Conservation (phyloP, 257 asterid species). For the Solanum bulbocastanum region DNA sequence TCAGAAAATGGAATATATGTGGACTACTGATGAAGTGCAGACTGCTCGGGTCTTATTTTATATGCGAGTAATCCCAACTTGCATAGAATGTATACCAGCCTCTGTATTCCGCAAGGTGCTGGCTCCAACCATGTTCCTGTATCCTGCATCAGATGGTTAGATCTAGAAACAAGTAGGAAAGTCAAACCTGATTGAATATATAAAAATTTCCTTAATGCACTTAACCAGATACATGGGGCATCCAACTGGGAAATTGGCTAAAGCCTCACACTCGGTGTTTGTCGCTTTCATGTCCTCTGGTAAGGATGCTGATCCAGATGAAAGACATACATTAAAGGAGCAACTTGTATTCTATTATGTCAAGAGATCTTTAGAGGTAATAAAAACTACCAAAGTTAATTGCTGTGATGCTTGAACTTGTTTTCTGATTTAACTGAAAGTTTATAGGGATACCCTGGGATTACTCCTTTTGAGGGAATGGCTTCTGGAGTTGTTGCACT, state of each 20-base stretch:
- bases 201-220: slow-evolving; percentile 23
- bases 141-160: slow-evolving; percentile 33
- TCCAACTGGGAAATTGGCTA: slow-evolving; percentile 73
- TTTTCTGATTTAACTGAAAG: slow-evolving; percentile 9
- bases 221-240: slow-evolving; percentile 77
- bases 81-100: slow-evolving; percentile 55
- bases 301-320: slow-evolving; percentile 49
- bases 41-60: slow-evolving; percentile 86
- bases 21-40: slow-evolving; percentile 84
- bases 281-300: slow-evolving; percentile 79
- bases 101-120: slow-evolving; percentile 57
- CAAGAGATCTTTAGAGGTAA: slow-evolving; percentile 80
- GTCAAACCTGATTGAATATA: neutral
- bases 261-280: slow-evolving; percentile 80
- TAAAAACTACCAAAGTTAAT: slow-evolving; percentile 3
- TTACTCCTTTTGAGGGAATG: slow-evolving; percentile 82
- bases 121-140: slow-evolving; percentile 88
- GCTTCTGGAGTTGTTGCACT: slow-evolving; percentile 90
- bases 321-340: slow-evolving; percentile 70
- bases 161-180: neutral
- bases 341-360: slow-evolving; percentile 82
- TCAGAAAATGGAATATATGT: slow-evolving; percentile 28
- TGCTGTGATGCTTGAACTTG: slow-evolving; percentile 3
- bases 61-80: slow-evolving; percentile 80
- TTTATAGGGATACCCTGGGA: slow-evolving; percentile 63